Conservation (phyloP, 202 grass and related monocot genomes). For the Schoenoplectus tabernaemontani region DNA sequence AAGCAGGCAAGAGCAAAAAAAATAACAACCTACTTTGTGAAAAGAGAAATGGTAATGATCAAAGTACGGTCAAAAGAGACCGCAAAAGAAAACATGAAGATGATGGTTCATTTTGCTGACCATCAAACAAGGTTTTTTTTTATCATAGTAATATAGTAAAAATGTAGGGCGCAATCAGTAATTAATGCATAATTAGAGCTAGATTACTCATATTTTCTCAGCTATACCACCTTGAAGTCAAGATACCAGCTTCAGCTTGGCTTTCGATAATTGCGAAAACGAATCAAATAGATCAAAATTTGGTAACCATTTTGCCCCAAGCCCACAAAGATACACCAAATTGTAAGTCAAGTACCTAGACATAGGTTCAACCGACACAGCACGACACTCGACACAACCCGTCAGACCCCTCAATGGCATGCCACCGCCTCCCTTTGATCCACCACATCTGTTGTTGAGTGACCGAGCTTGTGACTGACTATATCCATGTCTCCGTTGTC, state of each 20-base stretch:
- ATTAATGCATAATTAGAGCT: background rate
- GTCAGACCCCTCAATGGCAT: constrained; percentile 54
- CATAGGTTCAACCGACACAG: constrained; percentile 69
- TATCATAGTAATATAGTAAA: background rate
- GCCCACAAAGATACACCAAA: background rate
- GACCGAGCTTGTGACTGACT: constrained; percentile 29
- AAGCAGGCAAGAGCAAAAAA: background rate
- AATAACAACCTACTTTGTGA: constrained; percentile 1
- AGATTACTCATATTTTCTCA: background rate
- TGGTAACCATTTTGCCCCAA: background rate
- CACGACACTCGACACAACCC: constrained; percentile 93
- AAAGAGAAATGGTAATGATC: constrained; percentile 5
- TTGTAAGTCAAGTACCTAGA: constrained; percentile 32
- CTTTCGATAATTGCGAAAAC: background rate
- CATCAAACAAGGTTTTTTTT: background rate
- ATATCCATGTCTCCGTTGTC: constrained; percentile 32
- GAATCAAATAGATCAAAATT: background rate
- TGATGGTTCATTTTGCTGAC: background rate
- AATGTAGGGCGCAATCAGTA: background rate
- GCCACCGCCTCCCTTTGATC: constrained; percentile 20
- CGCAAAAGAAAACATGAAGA: background rate
- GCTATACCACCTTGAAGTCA: background rate
- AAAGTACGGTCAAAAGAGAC: constrained; percentile 20
- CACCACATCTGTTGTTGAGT: background rate
- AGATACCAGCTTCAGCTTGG: background rate